Conservation (phyloP, 306 rosid species). For the Rosa multiflora region DNA sequence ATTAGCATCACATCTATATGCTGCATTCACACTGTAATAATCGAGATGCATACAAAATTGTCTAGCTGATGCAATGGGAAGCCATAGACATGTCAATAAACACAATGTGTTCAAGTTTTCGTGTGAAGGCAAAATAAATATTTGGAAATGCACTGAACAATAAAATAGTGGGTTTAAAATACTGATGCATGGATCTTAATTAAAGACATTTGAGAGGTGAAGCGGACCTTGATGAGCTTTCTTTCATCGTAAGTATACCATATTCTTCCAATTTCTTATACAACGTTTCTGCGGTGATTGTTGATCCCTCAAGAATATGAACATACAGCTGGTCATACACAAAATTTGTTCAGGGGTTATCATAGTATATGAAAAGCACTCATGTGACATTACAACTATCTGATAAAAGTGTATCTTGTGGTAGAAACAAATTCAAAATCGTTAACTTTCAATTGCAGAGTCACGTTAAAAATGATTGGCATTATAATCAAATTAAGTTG, state of each 20-base stretch:
- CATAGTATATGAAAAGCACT: not conserved
- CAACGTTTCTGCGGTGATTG: conserved; percentile 48
- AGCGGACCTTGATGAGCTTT: conserved; percentile 58
- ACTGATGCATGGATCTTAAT: not conserved
- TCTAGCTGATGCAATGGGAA: not conserved
- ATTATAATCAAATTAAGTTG: not conserved
- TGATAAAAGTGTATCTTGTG: not conserved
- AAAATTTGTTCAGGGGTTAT: not conserved
- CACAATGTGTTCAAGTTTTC: not conserved
- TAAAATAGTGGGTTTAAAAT: not conserved
- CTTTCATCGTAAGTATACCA: conserved; percentile 57
- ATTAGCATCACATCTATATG: not conserved
- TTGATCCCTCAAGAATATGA: conserved; percentile 51
- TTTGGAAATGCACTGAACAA: not conserved
- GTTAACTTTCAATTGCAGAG: not conserved
- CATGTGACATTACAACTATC: not conserved
- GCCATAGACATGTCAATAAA: not conserved
- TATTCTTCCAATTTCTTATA: conserved; percentile 53
- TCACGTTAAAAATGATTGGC: not conserved
- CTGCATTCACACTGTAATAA: not conserved
- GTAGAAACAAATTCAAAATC: not conserved
- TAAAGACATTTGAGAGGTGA: conserved; percentile 10
- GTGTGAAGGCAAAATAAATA: not conserved
- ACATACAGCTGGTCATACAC: conserved; percentile 49
- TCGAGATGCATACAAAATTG: not conserved